A percentile compares a stretch with the other conserved stretches of the same genome.
These are phyloP conservation scores for Volvox carteri DNA, from an alignment of 163 green algal species.

Conservation along the genomic window DNA sequence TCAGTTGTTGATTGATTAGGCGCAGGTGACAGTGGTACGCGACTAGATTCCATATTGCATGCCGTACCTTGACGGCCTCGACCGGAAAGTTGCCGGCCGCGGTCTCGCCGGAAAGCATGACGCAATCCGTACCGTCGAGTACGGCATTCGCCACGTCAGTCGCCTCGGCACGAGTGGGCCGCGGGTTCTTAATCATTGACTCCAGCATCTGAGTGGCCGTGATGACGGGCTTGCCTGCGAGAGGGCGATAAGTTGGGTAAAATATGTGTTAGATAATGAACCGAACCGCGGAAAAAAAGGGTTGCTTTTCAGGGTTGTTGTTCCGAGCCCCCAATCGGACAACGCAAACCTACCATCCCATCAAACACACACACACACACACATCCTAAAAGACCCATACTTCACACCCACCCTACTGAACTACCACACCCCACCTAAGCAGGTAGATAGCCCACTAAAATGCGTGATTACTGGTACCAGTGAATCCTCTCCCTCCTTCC, in stretches of 20 bases:
- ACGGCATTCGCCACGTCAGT: conserved; percentile 99
- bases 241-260: no score
- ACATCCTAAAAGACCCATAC: neutral
- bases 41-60: no score
- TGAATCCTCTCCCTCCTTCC: no score
- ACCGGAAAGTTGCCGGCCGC: conserved; percentile 95
- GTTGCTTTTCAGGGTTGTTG: no score
- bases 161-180: conserved; percentile 97
- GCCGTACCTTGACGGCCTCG: conserved; percentile 89
- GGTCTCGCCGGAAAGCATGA: conserved; percentile 98
- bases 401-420: neutral
- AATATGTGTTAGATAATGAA: no score
- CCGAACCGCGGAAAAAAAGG: no score
- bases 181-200: conserved; percentile 95
- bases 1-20: no score
- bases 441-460: no score
- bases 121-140: conserved; percentile 97
- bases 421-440: no score
- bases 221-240: conserved; percentile 93
- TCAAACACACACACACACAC: neutral
- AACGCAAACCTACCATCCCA: neutral
- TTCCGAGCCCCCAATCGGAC: no score
- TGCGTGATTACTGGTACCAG: no score
- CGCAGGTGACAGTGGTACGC: no score
- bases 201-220: conserved; percentile 96